Evolutionary conservation across 805 yeast genomes (phyloP).

Genomic region (Ogataea pilisensis): DNA sequence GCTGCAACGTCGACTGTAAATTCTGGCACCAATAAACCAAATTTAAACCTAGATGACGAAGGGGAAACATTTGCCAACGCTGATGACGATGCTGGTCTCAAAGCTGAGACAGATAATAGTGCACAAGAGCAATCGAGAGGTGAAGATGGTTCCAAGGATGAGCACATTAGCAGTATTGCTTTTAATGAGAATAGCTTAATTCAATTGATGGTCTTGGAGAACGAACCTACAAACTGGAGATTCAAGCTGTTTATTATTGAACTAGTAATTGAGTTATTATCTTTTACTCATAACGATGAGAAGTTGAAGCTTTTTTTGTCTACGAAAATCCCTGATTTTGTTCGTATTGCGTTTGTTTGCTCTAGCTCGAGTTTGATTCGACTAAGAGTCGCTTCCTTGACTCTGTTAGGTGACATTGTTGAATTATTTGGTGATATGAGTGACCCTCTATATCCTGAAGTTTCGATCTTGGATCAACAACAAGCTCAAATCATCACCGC

Average conservation of each 20-base stretch:
- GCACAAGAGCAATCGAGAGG: background rate
- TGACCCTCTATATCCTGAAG: conserved; percentile 71
- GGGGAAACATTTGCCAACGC: conserved; percentile 16
- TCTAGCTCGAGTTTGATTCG: conserved; percentile 65
- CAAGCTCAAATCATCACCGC: conserved; percentile 94
- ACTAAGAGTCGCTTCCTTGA: conserved; percentile 62
- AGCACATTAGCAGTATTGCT: conserved; percentile 1
- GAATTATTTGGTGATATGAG: conserved; percentile 53
- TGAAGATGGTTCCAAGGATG: conserved; percentile 3
- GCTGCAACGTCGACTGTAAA: conserved; percentile 1
- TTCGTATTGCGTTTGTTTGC: conserved; percentile 75
- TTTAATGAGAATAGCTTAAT: conserved; percentile 8
- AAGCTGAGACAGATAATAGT: conserved; percentile 5
- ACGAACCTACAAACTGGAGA: conserved; percentile 55
- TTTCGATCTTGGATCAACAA: conserved; percentile 78
- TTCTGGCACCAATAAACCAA: conserved; percentile 9
- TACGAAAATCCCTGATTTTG: conserved; percentile 54
- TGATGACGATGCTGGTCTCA: conserved; percentile 18
- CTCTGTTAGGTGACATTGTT: conserved; percentile 60
- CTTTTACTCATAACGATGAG: conserved; percentile 35
- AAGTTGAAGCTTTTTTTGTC: conserved; percentile 39
- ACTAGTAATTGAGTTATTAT: conserved; percentile 40
- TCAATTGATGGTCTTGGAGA: conserved; percentile 33
- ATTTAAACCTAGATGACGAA: conserved; percentile 19
- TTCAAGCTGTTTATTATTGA: conserved; percentile 48